Percentiles rank a stretch among this genome's conserved stretches.
Evolutionary conservation across 371 early-diverging fungal species (phyloP).

Genomic region (Mortierella sp.): DNA sequence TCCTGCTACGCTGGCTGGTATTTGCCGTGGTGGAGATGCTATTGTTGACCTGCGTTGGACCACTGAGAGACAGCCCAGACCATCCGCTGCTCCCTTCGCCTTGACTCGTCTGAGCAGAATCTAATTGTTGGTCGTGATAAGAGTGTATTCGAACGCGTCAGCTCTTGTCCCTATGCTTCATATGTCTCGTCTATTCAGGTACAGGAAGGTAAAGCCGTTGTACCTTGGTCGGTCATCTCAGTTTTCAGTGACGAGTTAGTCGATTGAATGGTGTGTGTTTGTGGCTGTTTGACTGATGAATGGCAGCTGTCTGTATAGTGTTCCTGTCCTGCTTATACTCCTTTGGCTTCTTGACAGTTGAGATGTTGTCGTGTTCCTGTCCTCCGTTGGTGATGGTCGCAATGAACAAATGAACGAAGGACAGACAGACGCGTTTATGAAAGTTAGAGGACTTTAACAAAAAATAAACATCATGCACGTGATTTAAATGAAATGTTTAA

Average conservation of each 20-base stretch:
- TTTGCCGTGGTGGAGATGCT: background rate
- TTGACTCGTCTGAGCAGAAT: background rate
- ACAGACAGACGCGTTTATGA: background rate
- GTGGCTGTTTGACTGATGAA: background rate
- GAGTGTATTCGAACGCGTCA: background rate
- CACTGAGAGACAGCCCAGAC: background rate
- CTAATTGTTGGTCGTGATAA: background rate
- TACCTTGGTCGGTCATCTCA: background rate
- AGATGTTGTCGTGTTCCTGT: background rate
- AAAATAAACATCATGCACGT: slow-evolving; percentile 7
- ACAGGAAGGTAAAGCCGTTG: background rate
- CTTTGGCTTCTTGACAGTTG: background rate
- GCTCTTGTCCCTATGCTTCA: background rate
- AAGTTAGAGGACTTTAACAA: background rate
- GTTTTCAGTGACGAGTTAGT: background rate
- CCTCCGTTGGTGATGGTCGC: background rate
- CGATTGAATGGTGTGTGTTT: background rate
- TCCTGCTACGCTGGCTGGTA: background rate
- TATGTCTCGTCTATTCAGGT: background rate
- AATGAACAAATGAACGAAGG: background rate
- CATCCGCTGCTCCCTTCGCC: too few relatives aligned
- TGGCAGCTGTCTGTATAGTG: background rate
- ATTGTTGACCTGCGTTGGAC: background rate
- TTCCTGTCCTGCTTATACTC: background rate
- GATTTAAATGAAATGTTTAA: background rate